Evolutionary conservation across 2,329 filamentous ascomycete genomes (phyloP).

Genomic region (Sclerotinia borealis): DNA sequence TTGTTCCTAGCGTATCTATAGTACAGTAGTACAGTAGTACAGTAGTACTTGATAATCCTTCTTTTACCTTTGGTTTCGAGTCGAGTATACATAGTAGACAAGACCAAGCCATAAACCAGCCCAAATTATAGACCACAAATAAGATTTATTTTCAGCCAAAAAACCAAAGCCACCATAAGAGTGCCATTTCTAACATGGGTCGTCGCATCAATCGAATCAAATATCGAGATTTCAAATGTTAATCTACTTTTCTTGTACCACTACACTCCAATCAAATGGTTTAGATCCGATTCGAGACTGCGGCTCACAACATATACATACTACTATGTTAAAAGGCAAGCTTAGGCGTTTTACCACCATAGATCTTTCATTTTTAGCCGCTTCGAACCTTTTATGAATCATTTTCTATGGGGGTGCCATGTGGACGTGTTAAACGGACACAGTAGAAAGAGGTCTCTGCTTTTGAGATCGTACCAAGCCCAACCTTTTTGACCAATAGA

Average conservation of each 20-base stretch:
- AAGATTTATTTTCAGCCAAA: background rate
- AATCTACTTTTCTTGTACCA: background rate
- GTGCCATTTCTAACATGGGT: background rate
- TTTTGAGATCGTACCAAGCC: background rate
- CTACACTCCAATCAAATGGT: slow-evolving; percentile 17
- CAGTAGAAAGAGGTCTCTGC: background rate
- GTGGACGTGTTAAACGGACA: slow-evolving; percentile 13
- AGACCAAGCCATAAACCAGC: background rate
- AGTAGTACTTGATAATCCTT: too few relatives aligned
- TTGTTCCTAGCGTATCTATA: background rate
- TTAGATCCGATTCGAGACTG: slow-evolving; percentile 25
- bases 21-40: too few relatives aligned
- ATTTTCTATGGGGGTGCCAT: slow-evolving; percentile 21
- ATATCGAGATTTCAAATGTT: background rate
- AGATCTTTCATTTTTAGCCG: slow-evolving; percentile 1
- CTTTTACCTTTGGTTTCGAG: too few relatives aligned
- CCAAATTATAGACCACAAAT: background rate
- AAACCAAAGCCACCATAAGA: slow-evolving; percentile 11
- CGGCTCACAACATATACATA: slow-evolving; percentile 25
- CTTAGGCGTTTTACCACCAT: background rate
- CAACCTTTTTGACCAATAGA: background rate
- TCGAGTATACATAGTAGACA: background rate
- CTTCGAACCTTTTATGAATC: background rate
- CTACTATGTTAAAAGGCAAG: background rate
- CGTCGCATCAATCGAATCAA: background rate